Conservation (phyloP, 139 green algal genomes). For the Coelastrella sp. region DNA sequence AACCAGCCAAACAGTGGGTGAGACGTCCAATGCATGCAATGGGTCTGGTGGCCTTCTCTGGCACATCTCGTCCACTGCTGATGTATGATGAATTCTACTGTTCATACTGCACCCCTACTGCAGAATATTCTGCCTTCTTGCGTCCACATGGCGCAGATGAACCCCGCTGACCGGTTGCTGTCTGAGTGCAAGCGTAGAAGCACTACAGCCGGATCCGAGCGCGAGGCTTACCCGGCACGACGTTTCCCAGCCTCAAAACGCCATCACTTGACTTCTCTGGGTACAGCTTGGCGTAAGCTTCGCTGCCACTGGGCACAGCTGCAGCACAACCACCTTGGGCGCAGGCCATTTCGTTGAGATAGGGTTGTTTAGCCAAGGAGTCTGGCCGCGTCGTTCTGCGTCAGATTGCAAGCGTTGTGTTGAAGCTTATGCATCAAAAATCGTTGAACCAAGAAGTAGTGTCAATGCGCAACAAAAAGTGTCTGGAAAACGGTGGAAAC, state of each 20-base stretch:
- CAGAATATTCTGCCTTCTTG: not conserved
- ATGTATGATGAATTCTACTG: too few species aligned
- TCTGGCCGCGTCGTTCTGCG: not conserved
- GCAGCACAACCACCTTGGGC: conserved; percentile 1
- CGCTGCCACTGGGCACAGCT: conserved; percentile 8
- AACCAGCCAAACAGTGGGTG: too few species aligned
- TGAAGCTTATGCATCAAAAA: not conserved
- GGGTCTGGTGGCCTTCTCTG: too few species aligned
- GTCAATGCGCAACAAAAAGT: not conserved
- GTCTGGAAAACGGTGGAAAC: not conserved
- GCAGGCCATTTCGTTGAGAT: not conserved
- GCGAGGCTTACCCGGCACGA: conserved; percentile 42
- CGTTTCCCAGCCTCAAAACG: conserved; percentile 60
- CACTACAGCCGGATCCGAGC: not conserved
- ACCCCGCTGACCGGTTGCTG: not conserved
- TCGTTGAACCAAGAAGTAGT: not conserved
- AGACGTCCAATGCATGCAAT: too few species aligned
- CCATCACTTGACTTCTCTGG: conserved; percentile 43
- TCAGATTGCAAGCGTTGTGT: not conserved
- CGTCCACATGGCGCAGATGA: not conserved
- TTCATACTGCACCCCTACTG: too few species aligned
- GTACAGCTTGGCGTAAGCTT: conserved; percentile 43
- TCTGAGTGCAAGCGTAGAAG: not conserved
- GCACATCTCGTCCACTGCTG: too few species aligned
- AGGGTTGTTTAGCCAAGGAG: not conserved